Conservation (phyloP, 208 protist genomes). For the Trypanosoma platydactyli region DNA sequence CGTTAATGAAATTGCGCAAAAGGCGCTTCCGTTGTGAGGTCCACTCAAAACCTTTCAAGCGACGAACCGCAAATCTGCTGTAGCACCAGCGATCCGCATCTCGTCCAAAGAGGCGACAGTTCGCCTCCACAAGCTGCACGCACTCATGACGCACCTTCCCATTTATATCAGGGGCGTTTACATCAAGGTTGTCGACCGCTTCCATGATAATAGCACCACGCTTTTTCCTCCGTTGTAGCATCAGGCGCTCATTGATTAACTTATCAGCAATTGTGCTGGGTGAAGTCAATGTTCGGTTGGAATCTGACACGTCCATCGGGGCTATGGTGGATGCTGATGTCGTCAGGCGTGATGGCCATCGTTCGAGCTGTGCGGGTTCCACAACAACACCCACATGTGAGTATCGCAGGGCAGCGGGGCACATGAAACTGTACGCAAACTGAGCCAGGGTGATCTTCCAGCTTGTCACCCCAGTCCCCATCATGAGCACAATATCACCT, state of each 20-base stretch:
- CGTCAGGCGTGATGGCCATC: slow-evolving; percentile 15
- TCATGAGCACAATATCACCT: slow-evolving; percentile 80
- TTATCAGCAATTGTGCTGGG: slow-evolving; percentile 29
- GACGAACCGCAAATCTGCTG: slow-evolving; percentile 62
- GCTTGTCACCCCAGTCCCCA: slow-evolving; percentile 55
- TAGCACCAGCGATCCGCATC: slow-evolving; percentile 42
- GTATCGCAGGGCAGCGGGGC: slow-evolving; percentile 59
- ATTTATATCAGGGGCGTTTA: slow-evolving; percentile 54
- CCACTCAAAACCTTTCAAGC: slow-evolving; percentile 41
- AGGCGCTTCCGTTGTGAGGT: slow-evolving; percentile 28
- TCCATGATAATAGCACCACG: slow-evolving; percentile 70
- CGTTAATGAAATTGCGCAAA: slow-evolving; percentile 19
- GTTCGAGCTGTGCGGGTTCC: slow-evolving; percentile 48
- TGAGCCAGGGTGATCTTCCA: slow-evolving; percentile 55
- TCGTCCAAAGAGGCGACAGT: slow-evolving; percentile 44
- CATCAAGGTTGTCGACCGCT: slow-evolving; percentile 76
- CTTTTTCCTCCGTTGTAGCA: slow-evolving; percentile 28
- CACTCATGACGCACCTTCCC: slow-evolving; percentile 45
- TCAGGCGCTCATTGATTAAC: slow-evolving; percentile 32
- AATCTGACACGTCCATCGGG: background rate
- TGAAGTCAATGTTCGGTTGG: background rate
- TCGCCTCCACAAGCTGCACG: slow-evolving; percentile 68
- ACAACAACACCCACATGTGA: slow-evolving; percentile 87
- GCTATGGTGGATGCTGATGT: background rate
- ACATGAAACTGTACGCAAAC: slow-evolving; percentile 44